These are phyloP conservation scores for Leucogyrophana mollusca DNA, from an alignment of 768 basidiomycete genomes.

Conservation along the genomic window DNA sequence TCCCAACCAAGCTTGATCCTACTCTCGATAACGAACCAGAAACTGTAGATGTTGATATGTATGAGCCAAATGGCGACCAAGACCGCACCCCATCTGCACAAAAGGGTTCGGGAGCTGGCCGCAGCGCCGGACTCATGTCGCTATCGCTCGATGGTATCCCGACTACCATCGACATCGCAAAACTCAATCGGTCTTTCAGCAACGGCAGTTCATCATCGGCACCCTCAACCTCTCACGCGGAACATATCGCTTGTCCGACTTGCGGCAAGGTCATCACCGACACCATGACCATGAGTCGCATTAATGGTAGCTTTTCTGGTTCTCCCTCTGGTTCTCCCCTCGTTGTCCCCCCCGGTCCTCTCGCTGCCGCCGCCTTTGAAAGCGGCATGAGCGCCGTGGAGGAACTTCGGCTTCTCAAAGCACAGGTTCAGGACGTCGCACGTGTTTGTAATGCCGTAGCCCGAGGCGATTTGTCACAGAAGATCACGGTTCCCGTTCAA, in stretches of 20 bases:
- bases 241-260: slow-evolving; percentile 49
- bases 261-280: slow-evolving; percentile 54
- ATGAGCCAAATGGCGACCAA: slow-evolving; percentile 22
- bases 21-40: slow-evolving; percentile 4
- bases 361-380: slow-evolving; percentile 54
- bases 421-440: slow-evolving; percentile 81
- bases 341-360: slow-evolving; percentile 54
- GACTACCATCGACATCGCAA: slow-evolving; percentile 35
- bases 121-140: slow-evolving; percentile 38
- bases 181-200: slow-evolving; percentile 29
- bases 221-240: slow-evolving; percentile 40
- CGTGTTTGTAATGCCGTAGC: slow-evolving; percentile 82
- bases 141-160: slow-evolving; percentile 54
- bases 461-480: slow-evolving; percentile 70
- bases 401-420: slow-evolving; percentile 76
- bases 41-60: slow-evolving; percentile 27
- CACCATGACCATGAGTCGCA: slow-evolving; percentile 33
- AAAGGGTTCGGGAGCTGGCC: slow-evolving; percentile 20
- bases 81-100: slow-evolving; percentile 16
- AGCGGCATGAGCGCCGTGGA: slow-evolving; percentile 69
- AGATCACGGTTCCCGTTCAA: slow-evolving; percentile 77
- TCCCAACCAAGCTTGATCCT: slow-evolving; percentile 23
- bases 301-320: slow-evolving; percentile 21
- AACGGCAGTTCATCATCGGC: slow-evolving; percentile 38
- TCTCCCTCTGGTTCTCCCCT: slow-evolving; percentile 35